Evolutionary conservation across 2,329 filamentous ascomycete genomes (phyloP).

Genomic region (Cladosporium sp.): DNA sequence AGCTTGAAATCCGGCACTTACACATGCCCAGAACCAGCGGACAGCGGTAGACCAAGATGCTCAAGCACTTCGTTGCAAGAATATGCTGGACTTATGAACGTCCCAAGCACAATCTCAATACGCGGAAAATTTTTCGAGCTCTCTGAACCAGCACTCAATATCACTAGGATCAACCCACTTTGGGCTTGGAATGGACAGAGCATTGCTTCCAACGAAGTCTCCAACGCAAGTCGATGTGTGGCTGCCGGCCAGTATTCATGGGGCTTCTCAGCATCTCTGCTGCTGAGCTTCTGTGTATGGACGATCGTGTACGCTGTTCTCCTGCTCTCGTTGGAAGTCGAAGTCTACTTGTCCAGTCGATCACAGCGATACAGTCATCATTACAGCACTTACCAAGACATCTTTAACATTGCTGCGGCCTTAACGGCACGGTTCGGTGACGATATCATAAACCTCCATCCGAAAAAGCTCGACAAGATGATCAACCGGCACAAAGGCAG

Average conservation of each 20-base stretch:
- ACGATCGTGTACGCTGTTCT: not conserved
- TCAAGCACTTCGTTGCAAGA: too few species aligned
- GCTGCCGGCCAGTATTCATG: not conserved
- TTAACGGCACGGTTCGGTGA: too few species aligned
- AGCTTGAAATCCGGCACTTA: too few species aligned
- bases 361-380: not conserved
- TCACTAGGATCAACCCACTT: not conserved
- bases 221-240: not conserved
- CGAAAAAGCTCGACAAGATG: too few species aligned
- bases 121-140: not conserved
- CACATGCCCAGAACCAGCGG: too few species aligned
- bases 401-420: not conserved
- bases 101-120: too few species aligned
- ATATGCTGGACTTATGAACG: too few species aligned
- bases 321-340: not conserved
- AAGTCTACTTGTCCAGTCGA: not conserved
- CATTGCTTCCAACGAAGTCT: not conserved
- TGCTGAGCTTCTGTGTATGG: not conserved
- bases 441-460: too few species aligned
- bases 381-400: not conserved
- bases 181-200: not conserved
- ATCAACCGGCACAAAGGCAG: too few species aligned
- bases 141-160: not conserved
- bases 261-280: not conserved
- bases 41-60: too few species aligned